Conservation (phyloP, 192 early-diverging fungal genomes). For the Chytriomyces sp. region DNA sequence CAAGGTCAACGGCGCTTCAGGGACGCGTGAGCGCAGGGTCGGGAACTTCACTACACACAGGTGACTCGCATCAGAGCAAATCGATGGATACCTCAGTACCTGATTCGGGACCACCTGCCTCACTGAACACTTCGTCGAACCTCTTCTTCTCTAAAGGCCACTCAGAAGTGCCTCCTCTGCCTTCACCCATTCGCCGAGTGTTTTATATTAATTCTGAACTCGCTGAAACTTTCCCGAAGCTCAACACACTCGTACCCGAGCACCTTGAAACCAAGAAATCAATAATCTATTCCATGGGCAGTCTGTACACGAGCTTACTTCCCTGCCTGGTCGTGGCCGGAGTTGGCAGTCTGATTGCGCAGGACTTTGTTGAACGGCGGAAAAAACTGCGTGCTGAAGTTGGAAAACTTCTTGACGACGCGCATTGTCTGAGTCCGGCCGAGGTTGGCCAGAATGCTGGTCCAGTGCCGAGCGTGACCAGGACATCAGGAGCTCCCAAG, state of each 20-base stretch:
- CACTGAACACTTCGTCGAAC: slow-evolving; percentile 37
- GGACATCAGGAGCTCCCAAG: neutral
- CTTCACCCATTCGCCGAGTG: slow-evolving; percentile 59
- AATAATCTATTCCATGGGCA: slow-evolving; percentile 72
- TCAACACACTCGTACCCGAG: slow-evolving; percentile 62
- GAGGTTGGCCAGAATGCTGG: neutral
- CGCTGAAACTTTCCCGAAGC: slow-evolving; percentile 69
- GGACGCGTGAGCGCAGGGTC: neutral
- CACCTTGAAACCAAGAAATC: slow-evolving; percentile 56
- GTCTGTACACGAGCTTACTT: slow-evolving; percentile 72
- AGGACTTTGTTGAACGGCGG: slow-evolving; percentile 36
- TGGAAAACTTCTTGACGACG: neutral
- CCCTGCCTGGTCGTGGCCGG: slow-evolving; percentile 73
- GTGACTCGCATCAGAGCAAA: neutral
- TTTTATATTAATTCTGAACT: slow-evolving; percentile 77
- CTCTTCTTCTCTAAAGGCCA: slow-evolving; percentile 54
- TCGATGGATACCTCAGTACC: neutral
- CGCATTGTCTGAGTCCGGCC: neutral
- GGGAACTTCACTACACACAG: neutral
- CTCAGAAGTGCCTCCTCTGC: slow-evolving; percentile 34
- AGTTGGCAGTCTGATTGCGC: slow-evolving; percentile 63
- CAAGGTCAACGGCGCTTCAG: slow-evolving; percentile 26
- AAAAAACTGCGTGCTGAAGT: neutral
- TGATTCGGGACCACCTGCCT: neutral
- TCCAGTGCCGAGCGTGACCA: neutral